Conservation (phyloP, 768 basidiomycete genomes). For the Sporobolomyces roseus region DNA sequence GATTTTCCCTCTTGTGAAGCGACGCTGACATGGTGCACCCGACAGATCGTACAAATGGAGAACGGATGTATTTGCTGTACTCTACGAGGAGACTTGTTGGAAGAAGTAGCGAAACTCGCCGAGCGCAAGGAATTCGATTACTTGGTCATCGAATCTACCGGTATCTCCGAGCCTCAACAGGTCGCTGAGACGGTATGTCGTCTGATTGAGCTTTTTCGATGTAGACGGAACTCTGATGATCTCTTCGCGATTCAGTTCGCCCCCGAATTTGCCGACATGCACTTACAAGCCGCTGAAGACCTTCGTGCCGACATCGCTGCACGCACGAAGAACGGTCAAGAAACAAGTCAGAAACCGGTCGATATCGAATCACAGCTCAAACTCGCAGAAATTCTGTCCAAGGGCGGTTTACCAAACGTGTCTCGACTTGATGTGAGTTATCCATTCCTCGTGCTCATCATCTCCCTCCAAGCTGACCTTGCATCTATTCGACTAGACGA, state of each 20-base stretch:
- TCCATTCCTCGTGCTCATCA: not conserved
- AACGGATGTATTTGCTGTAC: slow-evolving; percentile 51
- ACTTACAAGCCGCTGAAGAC: slow-evolving; percentile 36
- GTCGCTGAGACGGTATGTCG: slow-evolving; percentile 46
- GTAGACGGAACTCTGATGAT: too few species aligned
- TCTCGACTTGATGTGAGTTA: slow-evolving; percentile 43
- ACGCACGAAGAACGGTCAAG: not conserved
- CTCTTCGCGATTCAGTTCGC: slow-evolving; percentile 38
- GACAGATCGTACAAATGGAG: slow-evolving; percentile 47
- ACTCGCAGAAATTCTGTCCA: slow-evolving; percentile 46
- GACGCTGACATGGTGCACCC: too few species aligned
- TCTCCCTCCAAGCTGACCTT: not conserved
- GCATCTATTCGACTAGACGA: slow-evolving; percentile 33
- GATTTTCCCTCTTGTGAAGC: too few species aligned
- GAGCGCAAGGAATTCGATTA: slow-evolving; percentile 47
- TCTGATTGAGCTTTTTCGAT: too few species aligned
- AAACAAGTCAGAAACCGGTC: not conserved
- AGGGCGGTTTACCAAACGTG: slow-evolving; percentile 46
- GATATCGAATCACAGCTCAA: slow-evolving; percentile 17
- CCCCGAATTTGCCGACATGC: slow-evolving; percentile 42
- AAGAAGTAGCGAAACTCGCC: slow-evolving; percentile 47
- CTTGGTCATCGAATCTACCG: slow-evolving; percentile 48
- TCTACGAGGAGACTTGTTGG: slow-evolving; percentile 48
- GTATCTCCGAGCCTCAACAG: slow-evolving; percentile 48
- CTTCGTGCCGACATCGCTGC: slow-evolving; percentile 15